Evolutionary conservation across 208 protist genomes (phyloP).

Genomic region (Trypanosoma melophagium): DNA sequence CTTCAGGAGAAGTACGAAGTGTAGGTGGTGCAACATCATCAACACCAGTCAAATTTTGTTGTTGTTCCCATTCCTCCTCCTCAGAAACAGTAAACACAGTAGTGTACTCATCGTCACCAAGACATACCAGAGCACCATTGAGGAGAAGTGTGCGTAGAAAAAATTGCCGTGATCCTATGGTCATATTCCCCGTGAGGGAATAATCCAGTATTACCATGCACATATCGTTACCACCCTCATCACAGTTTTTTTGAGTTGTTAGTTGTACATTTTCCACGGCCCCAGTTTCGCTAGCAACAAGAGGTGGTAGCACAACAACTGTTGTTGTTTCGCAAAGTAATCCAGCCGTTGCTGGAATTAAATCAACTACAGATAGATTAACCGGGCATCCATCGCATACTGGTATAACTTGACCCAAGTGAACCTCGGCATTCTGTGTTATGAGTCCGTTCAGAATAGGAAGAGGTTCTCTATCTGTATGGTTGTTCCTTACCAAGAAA

Average conservation of each 20-base stretch:
- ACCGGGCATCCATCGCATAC: slow-evolving; percentile 35
- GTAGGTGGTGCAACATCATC: background rate
- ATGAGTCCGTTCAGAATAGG: slow-evolving; percentile 37
- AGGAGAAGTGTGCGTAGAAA: slow-evolving; percentile 26
- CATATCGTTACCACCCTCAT: slow-evolving; percentile 2
- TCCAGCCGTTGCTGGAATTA: slow-evolving; percentile 54
- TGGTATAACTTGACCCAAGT: slow-evolving; percentile 37
- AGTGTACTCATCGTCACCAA: slow-evolving; percentile 33
- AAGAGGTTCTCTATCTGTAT: slow-evolving; percentile 31
- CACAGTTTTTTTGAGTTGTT: background rate
- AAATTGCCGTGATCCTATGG: slow-evolving; percentile 34
- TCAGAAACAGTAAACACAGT: slow-evolving; percentile 38
- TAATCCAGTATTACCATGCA: slow-evolving; percentile 42
- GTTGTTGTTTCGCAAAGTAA: slow-evolving; percentile 41
- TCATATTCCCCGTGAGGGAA: slow-evolving; percentile 31
- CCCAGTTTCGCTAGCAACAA: background rate
- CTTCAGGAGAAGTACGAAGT: slow-evolving; percentile 35
- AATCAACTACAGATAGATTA: slow-evolving; percentile 50
- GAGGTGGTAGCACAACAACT: slow-evolving; percentile 64
- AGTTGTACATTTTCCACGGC: no score
- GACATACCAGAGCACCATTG: slow-evolving; percentile 33
- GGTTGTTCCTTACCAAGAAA: slow-evolving; percentile 28
- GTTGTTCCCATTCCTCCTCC: background rate
- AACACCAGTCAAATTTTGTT: background rate
- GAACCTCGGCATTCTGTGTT: slow-evolving; percentile 23